Percentiles rank a stretch among this genome's conserved stretches.
Evolutionary conservation across 768 basidiomycete genomes (phyloP).

Genomic region (Pulveroboletus ravenelii): DNA sequence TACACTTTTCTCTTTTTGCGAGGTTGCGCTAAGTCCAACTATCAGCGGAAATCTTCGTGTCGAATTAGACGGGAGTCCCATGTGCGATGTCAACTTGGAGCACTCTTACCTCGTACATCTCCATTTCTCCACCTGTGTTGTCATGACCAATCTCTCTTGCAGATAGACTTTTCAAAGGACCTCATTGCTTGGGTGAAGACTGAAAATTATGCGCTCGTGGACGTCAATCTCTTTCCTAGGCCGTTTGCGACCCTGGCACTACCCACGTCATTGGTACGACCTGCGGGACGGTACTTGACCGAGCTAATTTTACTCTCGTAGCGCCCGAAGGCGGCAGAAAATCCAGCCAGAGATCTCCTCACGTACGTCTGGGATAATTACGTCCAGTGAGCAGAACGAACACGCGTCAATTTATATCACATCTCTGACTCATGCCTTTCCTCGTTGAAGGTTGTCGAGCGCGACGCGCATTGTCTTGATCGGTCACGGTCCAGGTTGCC

Average conservation of each 20-base stretch:
- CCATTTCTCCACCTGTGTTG: background rate
- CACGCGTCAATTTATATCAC: background rate
- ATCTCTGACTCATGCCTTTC: background rate
- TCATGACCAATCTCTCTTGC: constrained; percentile 3
- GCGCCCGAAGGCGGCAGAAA: constrained; percentile 40
- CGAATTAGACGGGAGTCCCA: constrained; percentile 69
- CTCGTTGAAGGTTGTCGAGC: constrained; percentile 54
- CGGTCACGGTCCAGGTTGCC: constrained; percentile 84
- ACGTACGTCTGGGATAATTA: constrained; percentile 96
- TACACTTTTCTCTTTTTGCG: constrained; percentile 2
- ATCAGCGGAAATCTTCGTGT: constrained; percentile 81
- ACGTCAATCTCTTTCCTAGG: constrained; percentile 79
- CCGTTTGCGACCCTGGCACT: constrained; percentile 35
- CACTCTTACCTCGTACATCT: constrained; percentile 74
- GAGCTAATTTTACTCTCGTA: constrained; percentile 11
- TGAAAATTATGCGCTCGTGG: constrained; percentile 70
- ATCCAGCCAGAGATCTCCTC: constrained; percentile 55
- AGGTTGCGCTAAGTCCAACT: background rate
- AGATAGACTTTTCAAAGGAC: constrained; percentile 84
- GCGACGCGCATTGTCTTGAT: constrained; percentile 75
- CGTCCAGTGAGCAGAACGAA: constrained; percentile 60
- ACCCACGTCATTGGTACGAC: constrained; percentile 30
- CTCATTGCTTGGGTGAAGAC: constrained; percentile 72
- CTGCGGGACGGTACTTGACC: background rate
- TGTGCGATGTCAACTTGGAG: constrained; percentile 72